A percentile compares a stretch with the other conserved stretches of the same genome.
These are phyloP conservation scores for Melanopsichium pennsylvanicum DNA, from an alignment of 1,284 basidiomycete genomes.

Conservation along the genomic window DNA sequence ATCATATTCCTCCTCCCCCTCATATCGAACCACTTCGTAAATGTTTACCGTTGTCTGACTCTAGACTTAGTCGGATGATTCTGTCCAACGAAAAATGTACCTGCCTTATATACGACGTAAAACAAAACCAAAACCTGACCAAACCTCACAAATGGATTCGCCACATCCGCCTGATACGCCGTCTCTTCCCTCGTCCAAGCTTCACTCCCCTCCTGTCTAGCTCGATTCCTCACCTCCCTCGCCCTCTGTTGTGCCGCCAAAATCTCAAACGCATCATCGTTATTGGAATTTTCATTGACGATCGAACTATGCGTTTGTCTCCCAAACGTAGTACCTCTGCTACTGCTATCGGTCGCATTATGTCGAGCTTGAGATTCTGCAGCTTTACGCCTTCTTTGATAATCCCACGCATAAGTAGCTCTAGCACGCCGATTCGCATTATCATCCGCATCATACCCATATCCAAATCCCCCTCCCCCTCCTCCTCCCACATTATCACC, in stretches of 20 bases:
- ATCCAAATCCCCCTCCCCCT: constrained; percentile 14
- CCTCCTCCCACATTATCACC: constrained; percentile 16
- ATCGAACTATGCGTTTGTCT: constrained; percentile 15
- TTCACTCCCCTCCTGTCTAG: constrained; percentile 5
- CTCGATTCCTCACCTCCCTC: constrained; percentile 32
- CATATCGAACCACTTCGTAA: no score
- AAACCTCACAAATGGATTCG: constrained; percentile 50
- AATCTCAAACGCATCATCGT: constrained; percentile 25
- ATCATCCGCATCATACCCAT: constrained; percentile 36
- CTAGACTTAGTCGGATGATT: no score
- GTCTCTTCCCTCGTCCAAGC: constrained; percentile 15
- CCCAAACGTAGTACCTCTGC: background rate
- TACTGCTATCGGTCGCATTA: no score
- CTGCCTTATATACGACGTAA: constrained; percentile 42
- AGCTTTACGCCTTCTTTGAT: constrained; percentile 42
- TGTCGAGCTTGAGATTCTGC: background rate
- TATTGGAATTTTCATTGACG: background rate
- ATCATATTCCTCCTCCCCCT: background rate
- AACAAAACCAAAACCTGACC: constrained; percentile 53
- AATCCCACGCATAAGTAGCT: constrained; percentile 63
- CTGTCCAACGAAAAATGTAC: constrained; percentile 32
- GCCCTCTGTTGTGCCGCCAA: constrained; percentile 29
- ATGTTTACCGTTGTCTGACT: no score
- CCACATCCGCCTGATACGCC: constrained; percentile 36
- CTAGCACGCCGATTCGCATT: constrained; percentile 51